Conservation (phyloP, 306 rosid genomes). For the Crataegus laevigata region DNA sequence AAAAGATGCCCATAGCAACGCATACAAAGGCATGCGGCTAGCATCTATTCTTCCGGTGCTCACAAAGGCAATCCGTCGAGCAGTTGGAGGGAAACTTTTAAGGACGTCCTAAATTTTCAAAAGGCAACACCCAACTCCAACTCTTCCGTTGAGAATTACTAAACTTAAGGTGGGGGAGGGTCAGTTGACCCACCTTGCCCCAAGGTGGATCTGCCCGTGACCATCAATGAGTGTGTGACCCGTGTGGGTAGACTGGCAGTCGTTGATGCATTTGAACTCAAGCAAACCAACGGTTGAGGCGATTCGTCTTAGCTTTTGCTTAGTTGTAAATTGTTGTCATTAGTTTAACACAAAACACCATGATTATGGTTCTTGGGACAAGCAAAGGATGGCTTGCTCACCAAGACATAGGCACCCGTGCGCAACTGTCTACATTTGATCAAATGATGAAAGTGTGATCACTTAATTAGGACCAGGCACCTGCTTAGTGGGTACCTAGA, state of each 20-base stretch:
- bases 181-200: too few relatives aligned
- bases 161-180: too few relatives aligned
- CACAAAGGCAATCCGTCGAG: too few relatives aligned
- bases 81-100: too few relatives aligned
- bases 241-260: background rate
- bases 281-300: background rate
- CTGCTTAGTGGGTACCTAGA: slow-evolving; percentile 2
- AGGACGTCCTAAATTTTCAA: too few relatives aligned
- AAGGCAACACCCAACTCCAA: too few relatives aligned
- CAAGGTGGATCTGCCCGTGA: too few relatives aligned
- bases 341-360: slow-evolving; percentile 11
- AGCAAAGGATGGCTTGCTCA: slow-evolving; percentile 46
- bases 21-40: too few relatives aligned
- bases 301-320: background rate
- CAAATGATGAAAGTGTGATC: slow-evolving; percentile 18
- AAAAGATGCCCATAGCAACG: too few relatives aligned
- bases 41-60: too few relatives aligned
- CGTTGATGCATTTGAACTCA: background rate
- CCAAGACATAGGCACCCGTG: slow-evolving; percentile 44
- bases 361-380: slow-evolving; percentile 43
- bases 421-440: slow-evolving; percentile 29
- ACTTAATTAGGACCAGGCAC: slow-evolving; percentile 12
- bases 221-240: background rate
- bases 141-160: too few relatives aligned
- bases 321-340: background rate